Percentiles rank a stretch among this genome's conserved stretches.
phyloP scores from a whole-genome alignment of 2,329 filamentous ascomycete species.

The Albophoma yamanashiensis region DNA sequence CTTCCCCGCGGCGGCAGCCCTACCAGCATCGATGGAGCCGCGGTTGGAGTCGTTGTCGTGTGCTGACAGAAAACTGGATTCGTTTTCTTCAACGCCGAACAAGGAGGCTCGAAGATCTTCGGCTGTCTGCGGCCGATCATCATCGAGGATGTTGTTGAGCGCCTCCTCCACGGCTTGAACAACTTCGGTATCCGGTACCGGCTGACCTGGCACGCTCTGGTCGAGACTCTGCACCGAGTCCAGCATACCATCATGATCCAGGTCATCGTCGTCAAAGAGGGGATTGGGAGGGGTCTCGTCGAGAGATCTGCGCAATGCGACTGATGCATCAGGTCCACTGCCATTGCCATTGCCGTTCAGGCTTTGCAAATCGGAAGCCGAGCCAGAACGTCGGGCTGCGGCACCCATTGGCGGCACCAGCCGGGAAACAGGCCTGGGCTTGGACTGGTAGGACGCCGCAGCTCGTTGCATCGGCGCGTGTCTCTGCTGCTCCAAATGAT shows the following conservation, averaged over 20 bases:
- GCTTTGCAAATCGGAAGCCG: conserved; percentile 34
- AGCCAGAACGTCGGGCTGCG: conserved; percentile 31
- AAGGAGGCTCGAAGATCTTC: conserved; percentile 57
- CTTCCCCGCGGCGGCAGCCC: conserved; percentile 22
- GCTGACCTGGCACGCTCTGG: conserved; percentile 45
- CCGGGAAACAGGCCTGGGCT: conserved; percentile 29
- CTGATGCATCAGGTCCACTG: conserved; percentile 24
- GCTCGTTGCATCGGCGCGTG: conserved; percentile 14
- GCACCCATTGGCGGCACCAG: conserved; percentile 26
- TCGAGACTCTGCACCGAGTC: conserved; percentile 74
- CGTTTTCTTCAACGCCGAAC: conserved; percentile 35
- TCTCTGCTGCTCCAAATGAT: not conserved
- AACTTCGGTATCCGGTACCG: conserved; percentile 61
- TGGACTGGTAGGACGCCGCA: conserved; percentile 29
- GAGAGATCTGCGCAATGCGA: conserved; percentile 51
- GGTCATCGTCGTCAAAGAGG: conserved; percentile 76
- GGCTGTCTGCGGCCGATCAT: conserved; percentile 53
- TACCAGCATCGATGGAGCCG: conserved; percentile 48
- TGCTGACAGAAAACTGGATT: conserved; percentile 38
- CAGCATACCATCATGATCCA: conserved; percentile 57
- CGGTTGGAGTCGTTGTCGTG: conserved; percentile 50
- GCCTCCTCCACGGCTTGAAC: conserved; percentile 91
- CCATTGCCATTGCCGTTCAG: conserved; percentile 27
- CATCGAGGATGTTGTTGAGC: conserved; percentile 83
- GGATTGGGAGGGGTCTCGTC: conserved; percentile 45